Evolutionary conservation across 345 rosid genomes (phyloP).

Genomic region (Clarkia xantiana): DNA sequence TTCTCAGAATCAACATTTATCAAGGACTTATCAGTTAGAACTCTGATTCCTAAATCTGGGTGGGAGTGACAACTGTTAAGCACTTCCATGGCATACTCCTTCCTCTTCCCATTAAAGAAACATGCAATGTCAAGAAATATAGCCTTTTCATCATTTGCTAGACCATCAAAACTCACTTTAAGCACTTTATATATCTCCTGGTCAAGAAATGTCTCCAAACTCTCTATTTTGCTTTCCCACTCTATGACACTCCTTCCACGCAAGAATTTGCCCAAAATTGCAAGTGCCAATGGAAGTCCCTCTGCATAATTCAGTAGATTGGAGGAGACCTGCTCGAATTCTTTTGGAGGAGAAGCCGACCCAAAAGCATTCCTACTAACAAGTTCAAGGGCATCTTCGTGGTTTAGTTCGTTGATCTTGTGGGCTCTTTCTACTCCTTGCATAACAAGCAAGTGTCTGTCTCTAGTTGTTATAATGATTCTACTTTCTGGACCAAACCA

Average conservation of each 20-base stretch:
- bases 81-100: background rate
- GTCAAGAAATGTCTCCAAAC: background rate
- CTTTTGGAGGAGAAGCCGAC: background rate
- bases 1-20: slow-evolving; percentile 6
- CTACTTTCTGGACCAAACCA: slow-evolving; percentile 13
- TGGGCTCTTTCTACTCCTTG: background rate
- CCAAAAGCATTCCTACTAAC: slow-evolving; percentile 7
- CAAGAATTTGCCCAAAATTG: slow-evolving; percentile 6
- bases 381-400: slow-evolving; percentile 3
- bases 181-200: background rate
- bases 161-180: slow-evolving; percentile 8
- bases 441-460: background rate
- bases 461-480: slow-evolving; percentile 11
- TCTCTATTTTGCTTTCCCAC: slow-evolving; percentile 2
- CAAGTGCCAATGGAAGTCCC: slow-evolving; percentile 8
- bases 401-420: background rate
- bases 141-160: slow-evolving; percentile 1
- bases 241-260: background rate
- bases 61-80: slow-evolving; percentile 1
- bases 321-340: background rate
- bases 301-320: background rate
- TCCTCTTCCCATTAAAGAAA: slow-evolving; percentile 4
- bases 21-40: slow-evolving; percentile 6
- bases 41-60: slow-evolving; percentile 2
- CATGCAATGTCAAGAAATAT: slow-evolving; percentile 11